These are phyloP conservation scores for Aureobasidium zeae DNA, from an alignment of 2,329 filamentous ascomycete genomes.

Conservation along the genomic window DNA sequence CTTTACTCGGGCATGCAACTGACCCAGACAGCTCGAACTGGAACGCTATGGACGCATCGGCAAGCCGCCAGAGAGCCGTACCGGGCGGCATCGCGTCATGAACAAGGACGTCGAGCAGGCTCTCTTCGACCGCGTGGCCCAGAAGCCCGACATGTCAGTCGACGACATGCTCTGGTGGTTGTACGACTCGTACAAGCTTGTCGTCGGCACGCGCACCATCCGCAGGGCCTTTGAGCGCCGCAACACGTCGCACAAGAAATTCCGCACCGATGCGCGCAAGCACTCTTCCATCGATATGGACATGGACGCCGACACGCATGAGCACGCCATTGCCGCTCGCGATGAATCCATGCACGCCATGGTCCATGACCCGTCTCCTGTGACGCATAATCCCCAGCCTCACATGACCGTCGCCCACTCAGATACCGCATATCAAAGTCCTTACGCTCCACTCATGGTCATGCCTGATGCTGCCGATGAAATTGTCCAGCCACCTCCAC, in stretches of 20 bases:
- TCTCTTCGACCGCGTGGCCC: slow-evolving; percentile 28
- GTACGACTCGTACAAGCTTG: slow-evolving; percentile 30
- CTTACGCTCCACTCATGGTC: slow-evolving; percentile 26
- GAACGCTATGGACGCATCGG: slow-evolving; percentile 31
- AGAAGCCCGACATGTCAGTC: slow-evolving; percentile 29
- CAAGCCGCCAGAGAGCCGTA: slow-evolving; percentile 30
- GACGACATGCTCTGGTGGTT: slow-evolving; percentile 34
- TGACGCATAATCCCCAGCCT: not conserved
- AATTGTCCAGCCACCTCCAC: slow-evolving; percentile 17
- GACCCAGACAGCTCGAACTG: slow-evolving; percentile 23
- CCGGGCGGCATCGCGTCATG: slow-evolving; percentile 29
- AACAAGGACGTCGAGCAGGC: slow-evolving; percentile 29
- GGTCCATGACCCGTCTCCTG: slow-evolving; percentile 12
- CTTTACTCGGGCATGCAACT: not conserved
- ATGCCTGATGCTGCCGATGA: slow-evolving; percentile 19
- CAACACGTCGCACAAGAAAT: slow-evolving; percentile 23
- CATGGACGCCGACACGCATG: not conserved
- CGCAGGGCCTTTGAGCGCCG: slow-evolving; percentile 30
- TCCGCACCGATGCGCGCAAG: slow-evolving; percentile 19
- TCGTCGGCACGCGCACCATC: slow-evolving; percentile 30
- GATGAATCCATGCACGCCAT: slow-evolving; percentile 18
- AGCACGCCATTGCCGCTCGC: not conserved
- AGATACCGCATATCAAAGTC: slow-evolving; percentile 25
- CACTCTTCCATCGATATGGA: slow-evolving; percentile 14
- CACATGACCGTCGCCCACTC: slow-evolving; percentile 5